A percentile compares a stretch with the other conserved stretches of the same genome.
These are phyloP conservation scores for Cylindrotheca fusiformis DNA, from an alignment of 108 stramenopile genomes.

Conservation along the genomic window DNA sequence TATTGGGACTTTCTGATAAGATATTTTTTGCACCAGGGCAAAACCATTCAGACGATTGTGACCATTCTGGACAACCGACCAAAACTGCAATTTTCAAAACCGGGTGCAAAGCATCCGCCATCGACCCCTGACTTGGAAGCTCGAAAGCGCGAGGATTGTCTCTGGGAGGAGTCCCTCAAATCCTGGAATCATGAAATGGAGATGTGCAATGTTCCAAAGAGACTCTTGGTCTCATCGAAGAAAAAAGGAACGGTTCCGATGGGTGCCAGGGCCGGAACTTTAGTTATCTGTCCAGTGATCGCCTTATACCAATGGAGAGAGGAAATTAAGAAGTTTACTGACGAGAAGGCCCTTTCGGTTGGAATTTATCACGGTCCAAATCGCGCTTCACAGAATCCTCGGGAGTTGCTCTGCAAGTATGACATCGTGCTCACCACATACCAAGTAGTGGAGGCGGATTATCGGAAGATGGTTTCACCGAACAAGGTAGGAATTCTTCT, in stretches of 20 bases:
- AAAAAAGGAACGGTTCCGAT: slow-evolving; percentile 33
- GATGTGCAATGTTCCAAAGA: slow-evolving; percentile 65
- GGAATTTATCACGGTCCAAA: slow-evolving; percentile 91
- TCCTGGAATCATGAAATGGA: slow-evolving; percentile 82
- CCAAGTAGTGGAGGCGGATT: slow-evolving; percentile 93
- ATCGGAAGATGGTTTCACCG: slow-evolving; percentile 90
- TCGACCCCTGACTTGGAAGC: slow-evolving; percentile 37
- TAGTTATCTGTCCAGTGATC: slow-evolving; percentile 95
- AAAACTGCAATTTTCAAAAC: slow-evolving; percentile 35
- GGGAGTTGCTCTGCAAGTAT: slow-evolving; percentile 73
- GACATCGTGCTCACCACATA: slow-evolving; percentile 98
- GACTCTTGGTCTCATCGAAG: slow-evolving; percentile 17
- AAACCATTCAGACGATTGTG: slow-evolving; percentile 95
- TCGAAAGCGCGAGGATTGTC: slow-evolving; percentile 53
- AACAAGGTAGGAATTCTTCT: slow-evolving; percentile 65
- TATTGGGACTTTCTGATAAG: neutral
- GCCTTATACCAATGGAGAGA: slow-evolving; percentile 95
- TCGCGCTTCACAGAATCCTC: slow-evolving; percentile 59
- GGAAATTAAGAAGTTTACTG: slow-evolving; percentile 94
- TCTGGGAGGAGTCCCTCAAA: slow-evolving; percentile 51
- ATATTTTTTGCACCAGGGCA: slow-evolving; percentile 44
- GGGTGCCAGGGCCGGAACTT: slow-evolving; percentile 77
- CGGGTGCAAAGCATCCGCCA: slow-evolving; percentile 73
- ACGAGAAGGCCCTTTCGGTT: slow-evolving; percentile 68
- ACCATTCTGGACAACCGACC: slow-evolving; percentile 89